phyloP scores from a whole-genome alignment of 768 basidiomycete species.

The Cyathus striatus region DNA sequence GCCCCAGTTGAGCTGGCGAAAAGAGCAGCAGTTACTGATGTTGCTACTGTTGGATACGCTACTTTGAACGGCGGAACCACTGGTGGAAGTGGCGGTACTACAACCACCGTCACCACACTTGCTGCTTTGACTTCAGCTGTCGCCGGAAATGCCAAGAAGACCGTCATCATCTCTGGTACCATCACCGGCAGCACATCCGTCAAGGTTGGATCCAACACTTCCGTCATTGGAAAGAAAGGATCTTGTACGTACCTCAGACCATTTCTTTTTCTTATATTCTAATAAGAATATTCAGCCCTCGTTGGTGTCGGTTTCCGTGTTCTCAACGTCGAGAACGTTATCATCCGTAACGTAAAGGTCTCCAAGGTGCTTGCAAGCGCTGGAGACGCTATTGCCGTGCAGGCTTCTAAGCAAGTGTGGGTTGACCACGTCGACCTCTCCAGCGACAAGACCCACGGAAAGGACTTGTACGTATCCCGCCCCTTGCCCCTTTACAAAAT shows the following conservation, averaged over 20 bases:
- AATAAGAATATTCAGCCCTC: slow-evolving; percentile 23
- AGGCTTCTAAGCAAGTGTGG: slow-evolving; percentile 33
- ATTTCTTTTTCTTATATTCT: background rate
- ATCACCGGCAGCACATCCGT: slow-evolving; percentile 38
- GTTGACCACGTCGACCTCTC: slow-evolving; percentile 38
- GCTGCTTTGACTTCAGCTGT: slow-evolving; percentile 36
- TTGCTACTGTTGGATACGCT: slow-evolving; percentile 34
- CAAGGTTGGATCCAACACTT: slow-evolving; percentile 38
- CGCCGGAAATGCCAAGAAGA: slow-evolving; percentile 31
- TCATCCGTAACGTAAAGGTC: slow-evolving; percentile 45
- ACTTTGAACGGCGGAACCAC: slow-evolving; percentile 34
- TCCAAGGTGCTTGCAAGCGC: slow-evolving; percentile 39
- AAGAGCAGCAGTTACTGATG: slow-evolving; percentile 30
- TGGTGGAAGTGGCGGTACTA: slow-evolving; percentile 38
- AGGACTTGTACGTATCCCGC: slow-evolving; percentile 22
- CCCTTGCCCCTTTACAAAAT: background rate
- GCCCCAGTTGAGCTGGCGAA: too few species aligned
- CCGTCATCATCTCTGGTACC: slow-evolving; percentile 40
- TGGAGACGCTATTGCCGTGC: slow-evolving; percentile 42
- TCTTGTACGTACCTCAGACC: slow-evolving; percentile 26
- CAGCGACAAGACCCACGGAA: slow-evolving; percentile 38
- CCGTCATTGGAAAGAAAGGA: slow-evolving; percentile 33
- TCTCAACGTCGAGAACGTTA: slow-evolving; percentile 35
- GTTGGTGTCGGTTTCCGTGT: slow-evolving; percentile 42
- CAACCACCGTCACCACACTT: slow-evolving; percentile 38